Base-by-base conservation (phyloP, 768 basidiomycete species). In the Termitomyces sp. region DNA sequence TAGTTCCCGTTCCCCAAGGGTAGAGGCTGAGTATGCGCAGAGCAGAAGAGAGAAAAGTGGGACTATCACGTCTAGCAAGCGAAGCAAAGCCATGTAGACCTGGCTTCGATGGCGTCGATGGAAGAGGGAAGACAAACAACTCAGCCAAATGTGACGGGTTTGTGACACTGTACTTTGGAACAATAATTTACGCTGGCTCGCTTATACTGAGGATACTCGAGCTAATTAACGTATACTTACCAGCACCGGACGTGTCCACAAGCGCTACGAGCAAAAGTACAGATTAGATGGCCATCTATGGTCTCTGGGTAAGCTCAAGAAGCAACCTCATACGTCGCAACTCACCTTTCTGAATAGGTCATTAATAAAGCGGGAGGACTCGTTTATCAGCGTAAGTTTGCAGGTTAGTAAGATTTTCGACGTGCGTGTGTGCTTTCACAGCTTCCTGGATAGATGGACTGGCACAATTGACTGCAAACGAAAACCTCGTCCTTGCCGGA, bases 301-400 rank as follows among this genome's bases (percentile, higher is more conserved):
- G 87, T 65, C 83, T 93, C 52, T 93, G 92, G 91, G 91, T 90
- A 74, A 53, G 77, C n/a, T 10, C 27, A 9, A 12, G 8, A 18
- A 52, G 53, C 4, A 18, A 4, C 29, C 29, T 56, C 18, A 24
- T 44, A 18, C 22, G 20, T 34, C 42, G 29, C 4, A 20, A 32
- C 31, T 31, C 14, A 46, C 42, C 14, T 31, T 26, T 24, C 18
- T 32, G 16, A 29, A 34, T 44, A 94, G 91, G 85, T 98, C 56
- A 96, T 98, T 67, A 98, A 98, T 73, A 98, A 98, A 77, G 97
- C 97, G 14, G 97, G 97, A 27, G 97, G 97, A 7, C 82, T 98
- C 34, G 89, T 98, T 44, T 98, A 95, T 74, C 90, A 95, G 64
- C 84, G 91, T 58, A 92, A 87, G 68, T 96, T 95, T 69, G 86